phyloP scores from a whole-genome alignment of 2,329 filamentous ascomycete species.

The Exophiala lecanii-corni region DNA sequence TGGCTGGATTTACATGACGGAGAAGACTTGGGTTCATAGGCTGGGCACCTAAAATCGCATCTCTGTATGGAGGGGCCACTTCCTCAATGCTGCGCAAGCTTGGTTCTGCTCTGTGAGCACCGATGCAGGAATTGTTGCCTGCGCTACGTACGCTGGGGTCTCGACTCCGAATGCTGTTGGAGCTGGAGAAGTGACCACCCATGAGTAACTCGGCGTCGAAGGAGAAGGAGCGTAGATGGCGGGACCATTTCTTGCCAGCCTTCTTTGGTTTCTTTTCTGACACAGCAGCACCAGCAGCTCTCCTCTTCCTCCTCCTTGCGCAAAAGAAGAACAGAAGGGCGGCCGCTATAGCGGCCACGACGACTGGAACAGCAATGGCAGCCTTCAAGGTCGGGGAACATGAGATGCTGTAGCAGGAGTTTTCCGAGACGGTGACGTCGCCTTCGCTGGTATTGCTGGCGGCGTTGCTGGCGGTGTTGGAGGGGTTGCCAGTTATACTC shows the following conservation, averaged over 20 bases:
- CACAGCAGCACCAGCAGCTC: constrained; percentile 7
- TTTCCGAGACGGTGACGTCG: constrained; percentile 15
- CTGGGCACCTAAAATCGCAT: constrained; percentile 18
- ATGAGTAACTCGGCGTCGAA: constrained; percentile 26
- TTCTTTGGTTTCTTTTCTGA: constrained; percentile 20
- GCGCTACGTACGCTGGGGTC: constrained; percentile 23
- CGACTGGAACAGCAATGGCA: constrained; percentile 23
- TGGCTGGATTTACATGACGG: constrained; percentile 6
- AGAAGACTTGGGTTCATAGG: constrained; percentile 8
- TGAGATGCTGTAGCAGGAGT: constrained; percentile 22
- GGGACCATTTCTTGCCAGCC: constrained; percentile 23
- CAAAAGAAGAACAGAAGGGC: constrained; percentile 21
- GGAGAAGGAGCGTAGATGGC: constrained; percentile 25
- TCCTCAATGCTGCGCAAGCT: constrained; percentile 26
- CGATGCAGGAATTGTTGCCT: constrained; percentile 7
- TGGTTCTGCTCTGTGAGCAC: constrained; percentile 12
- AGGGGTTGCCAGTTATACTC: not conserved
- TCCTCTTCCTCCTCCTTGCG: constrained; percentile 18
- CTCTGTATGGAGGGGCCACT: constrained; percentile 26
- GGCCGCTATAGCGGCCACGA: constrained; percentile 18
- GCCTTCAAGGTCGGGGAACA: constrained; percentile 23
- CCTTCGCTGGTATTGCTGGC: constrained; percentile 15
- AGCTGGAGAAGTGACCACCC: constrained; percentile 25
- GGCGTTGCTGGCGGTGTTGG: constrained; percentile 14
- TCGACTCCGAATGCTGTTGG: constrained; percentile 25